Base-by-base conservation (phyloP, 139 green algal genomes). In the Haematococcus sp. region DNA sequence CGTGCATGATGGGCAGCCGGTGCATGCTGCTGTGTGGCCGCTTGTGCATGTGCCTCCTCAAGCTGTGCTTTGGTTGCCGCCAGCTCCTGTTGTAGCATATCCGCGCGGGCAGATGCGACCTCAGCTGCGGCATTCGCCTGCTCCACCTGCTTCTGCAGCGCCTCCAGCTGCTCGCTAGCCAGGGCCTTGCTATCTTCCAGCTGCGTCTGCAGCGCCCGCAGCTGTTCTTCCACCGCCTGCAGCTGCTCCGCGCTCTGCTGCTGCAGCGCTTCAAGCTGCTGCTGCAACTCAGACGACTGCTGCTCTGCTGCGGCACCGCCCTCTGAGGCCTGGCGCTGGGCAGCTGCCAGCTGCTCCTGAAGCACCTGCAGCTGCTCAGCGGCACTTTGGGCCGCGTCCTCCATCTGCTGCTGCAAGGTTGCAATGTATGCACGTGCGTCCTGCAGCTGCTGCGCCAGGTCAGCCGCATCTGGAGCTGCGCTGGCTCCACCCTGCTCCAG, bases 321-420 rank as follows among this genome's bases (percentile, higher is more conserved):
- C 31, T 49, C 11, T 69, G 61, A 49, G 7, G 40, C 40, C 40
- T 49, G 7, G 11, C 40, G 40, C 40, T 51, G 11, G 51, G 61
- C 61, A 69, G 61, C 61, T 22, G 61, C 33, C 61, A 69, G 17
- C 33, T 69, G 28, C 15, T 67, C 7, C 25, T 67, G n/a, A n/a
- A 67, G 59, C 22, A 27, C 4, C 15, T 22, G 61, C 61, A 51
- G 61, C 30, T 52, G 61, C 30, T 61, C 54, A 19, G n/a, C 54
- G 17, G 4, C 15, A 13, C 9, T 13, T 19, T 32, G 54, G 11
- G 7, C 7, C 40, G 40, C 40, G 40, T 49, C 40, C 40, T 49
- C 40, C 40, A 49, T 7, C 40, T 49, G 40, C 40, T 11, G 40
- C 11, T 49, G 40, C 40, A 49, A 11, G 11, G 7, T 19, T 49